Base-by-base conservation (phyloP, 805 yeast species). In the Pichia californica region DNA sequence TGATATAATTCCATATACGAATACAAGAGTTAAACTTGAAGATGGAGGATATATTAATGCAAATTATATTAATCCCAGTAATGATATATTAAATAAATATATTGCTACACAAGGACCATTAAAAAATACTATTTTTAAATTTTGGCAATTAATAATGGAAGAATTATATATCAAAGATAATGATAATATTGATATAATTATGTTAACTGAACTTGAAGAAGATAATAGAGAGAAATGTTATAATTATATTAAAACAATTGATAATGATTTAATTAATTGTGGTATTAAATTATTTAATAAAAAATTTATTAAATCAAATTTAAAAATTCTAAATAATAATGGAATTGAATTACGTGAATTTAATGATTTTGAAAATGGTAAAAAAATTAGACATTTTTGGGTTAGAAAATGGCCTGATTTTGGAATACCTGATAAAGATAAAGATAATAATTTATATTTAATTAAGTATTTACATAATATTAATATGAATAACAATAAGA, bases 81-180 rank as follows among this genome's bases (percentile, higher is more conserved):
- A 7, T 9, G 41, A 29, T 1, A 4, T 20, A 9, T 18, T 21
- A 18, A 6, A 23, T 23, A 23, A 50, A 48, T 83, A 80, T 56
- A 80, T 84, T 27, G 85, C 88, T 0, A 69, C 83, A 2, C 94
- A 84, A 55, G 94, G 91, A 2, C 80, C 80, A 2, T 55, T 68
- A n/a, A 38, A 46, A 0, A 37, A 43, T 14, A 74, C 79, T 1
- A 52, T 56, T 14, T 63, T 59, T 32, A 69, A 69, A 38, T 76
- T 76, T 52, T 75, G 80, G 79, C 39, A 36, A 14, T 26, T 38
- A 10, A 25, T 16, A 7, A 13, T 39, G 2, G 47, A 61, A 69
- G 31, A 63, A 55, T 13, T 35, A 14, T 5, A 8, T n/a, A n/a
- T 27, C 16, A n/a, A 40, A 5, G 35, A 49, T 19, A 44, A 49